A percentile compares a stretch with the other conserved stretches of the same genome.
Evolutionary conservation across 2,329 filamentous ascomycete species (phyloP).

Genomic region (Zelopaecilomyces penicillatus): DNA sequence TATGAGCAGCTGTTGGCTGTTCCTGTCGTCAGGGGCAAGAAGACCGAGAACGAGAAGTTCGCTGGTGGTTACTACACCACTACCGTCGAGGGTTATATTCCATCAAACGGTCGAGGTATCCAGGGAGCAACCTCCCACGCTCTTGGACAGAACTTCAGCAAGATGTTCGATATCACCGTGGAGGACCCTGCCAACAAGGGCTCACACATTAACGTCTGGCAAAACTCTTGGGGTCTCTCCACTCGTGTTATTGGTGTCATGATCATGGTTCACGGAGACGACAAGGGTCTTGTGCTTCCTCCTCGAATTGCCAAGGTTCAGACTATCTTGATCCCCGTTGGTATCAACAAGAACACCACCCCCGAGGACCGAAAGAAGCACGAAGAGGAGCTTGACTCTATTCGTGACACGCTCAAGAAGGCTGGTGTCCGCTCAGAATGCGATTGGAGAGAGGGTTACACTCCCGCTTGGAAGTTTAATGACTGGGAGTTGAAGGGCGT

Average conservation of each 20-base stretch:
- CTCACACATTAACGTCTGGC: constrained; percentile 81
- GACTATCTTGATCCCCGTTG: constrained; percentile 81
- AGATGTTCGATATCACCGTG: constrained; percentile 98
- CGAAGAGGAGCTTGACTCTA: constrained; percentile 63
- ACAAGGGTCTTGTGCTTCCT: constrained; percentile 89
- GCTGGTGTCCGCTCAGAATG: constrained; percentile 70
- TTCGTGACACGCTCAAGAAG: constrained; percentile 61
- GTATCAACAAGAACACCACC: constrained; percentile 79
- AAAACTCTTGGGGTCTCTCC: constrained; percentile 98
- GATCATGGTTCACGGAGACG: constrained; percentile 96
- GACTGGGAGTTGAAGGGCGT: constrained; percentile 98
- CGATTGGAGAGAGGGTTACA: constrained; percentile 84
- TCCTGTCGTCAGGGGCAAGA: constrained; percentile 84
- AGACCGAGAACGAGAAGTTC: constrained; percentile 98
- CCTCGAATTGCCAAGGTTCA: constrained; percentile 84
- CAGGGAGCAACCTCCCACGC: constrained; percentile 93
- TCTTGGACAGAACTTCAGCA: constrained; percentile 95
- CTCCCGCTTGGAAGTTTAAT: constrained; percentile 96
- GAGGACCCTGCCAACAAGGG: constrained; percentile 83
- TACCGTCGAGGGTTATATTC: constrained; percentile 94
- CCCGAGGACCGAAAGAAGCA: constrained; percentile 72
- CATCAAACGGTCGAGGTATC: constrained; percentile 89
- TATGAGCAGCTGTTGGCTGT: constrained; percentile 93
- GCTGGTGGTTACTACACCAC: constrained; percentile 95
- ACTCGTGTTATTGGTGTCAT: constrained; percentile 97